Evolutionary conservation across 2,329 filamentous ascomycete genomes (phyloP).

Genomic region (Scortechinia acanthostroma): DNA sequence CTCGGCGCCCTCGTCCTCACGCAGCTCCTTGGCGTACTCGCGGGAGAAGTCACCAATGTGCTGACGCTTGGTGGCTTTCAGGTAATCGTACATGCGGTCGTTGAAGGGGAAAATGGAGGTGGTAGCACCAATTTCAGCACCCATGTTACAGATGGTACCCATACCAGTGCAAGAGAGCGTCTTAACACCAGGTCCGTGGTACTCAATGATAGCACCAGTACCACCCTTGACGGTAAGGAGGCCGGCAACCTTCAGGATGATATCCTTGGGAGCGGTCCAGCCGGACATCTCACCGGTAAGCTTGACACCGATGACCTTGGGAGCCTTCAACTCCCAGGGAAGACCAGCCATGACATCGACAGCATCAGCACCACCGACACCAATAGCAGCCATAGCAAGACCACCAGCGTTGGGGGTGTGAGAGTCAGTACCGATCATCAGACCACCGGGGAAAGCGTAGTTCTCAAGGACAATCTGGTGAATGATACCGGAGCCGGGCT

Average conservation of each 20-base stretch:
- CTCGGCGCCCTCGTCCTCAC: constrained; percentile 62
- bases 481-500: constrained; percentile 72
- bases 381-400: constrained; percentile 68
- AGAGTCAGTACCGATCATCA: constrained; percentile 73
- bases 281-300: constrained; percentile 66
- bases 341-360: constrained; percentile 74
- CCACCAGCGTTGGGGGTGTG: constrained; percentile 74
- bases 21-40: constrained; percentile 59
- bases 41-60: constrained; percentile 66
- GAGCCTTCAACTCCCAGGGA: constrained; percentile 74
- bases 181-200: constrained; percentile 57
- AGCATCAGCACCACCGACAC: constrained; percentile 72
- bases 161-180: constrained; percentile 67
- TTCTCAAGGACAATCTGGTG: constrained; percentile 75
- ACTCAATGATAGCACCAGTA: constrained; percentile 65
- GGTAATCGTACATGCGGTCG: constrained; percentile 72
- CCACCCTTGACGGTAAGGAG: constrained; percentile 75
- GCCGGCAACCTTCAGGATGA: constrained; percentile 72
- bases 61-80: constrained; percentile 63
- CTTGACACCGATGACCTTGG: constrained; percentile 71
- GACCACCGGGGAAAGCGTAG: constrained; percentile 73
- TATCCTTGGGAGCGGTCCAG: constrained; percentile 73
- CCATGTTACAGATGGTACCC: constrained; percentile 55
- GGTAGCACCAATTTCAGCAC: constrained; percentile 49
- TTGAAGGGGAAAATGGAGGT: constrained; percentile 75